phyloP scores from a whole-genome alignment of 2,329 filamentous ascomycete species.

The Aspergillus sp. region DNA sequence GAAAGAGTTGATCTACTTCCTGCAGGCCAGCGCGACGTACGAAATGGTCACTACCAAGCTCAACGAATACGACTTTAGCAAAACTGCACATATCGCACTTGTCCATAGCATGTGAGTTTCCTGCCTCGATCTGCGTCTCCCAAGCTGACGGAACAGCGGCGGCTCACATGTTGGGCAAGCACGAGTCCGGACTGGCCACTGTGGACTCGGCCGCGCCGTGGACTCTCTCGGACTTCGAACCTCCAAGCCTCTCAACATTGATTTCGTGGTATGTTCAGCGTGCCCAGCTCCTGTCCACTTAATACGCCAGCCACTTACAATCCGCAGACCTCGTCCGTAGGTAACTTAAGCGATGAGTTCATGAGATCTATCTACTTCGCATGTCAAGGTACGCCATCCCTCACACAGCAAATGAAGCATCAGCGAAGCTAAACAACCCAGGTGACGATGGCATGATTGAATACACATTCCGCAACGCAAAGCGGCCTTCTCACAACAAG shows the following conservation, averaged over 20 bases:
- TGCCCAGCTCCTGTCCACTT: neutral
- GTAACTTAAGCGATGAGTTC: constrained; percentile 68
- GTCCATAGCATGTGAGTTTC: constrained; percentile 73
- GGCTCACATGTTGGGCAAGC: constrained; percentile 53
- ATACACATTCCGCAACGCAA: constrained; percentile 37
- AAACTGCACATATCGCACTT: constrained; percentile 71
- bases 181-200: constrained; percentile 63
- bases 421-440: constrained; percentile 16
- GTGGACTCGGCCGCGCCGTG: constrained; percentile 69
- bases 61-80: constrained; percentile 74
- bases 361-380: constrained; percentile 60
- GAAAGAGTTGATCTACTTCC: constrained; percentile 67
- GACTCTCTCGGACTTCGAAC: constrained; percentile 60
- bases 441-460: constrained; percentile 48
- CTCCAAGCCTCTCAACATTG: constrained; percentile 59
- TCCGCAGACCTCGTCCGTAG: constrained; percentile 72
- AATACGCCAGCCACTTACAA: constrained; percentile 8
- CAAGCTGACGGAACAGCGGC: constrained; percentile 42
- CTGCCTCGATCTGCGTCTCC: neutral
- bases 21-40: constrained; percentile 64
- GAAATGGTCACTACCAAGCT: constrained; percentile 66
- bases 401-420: neutral
- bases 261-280: constrained; percentile 62
- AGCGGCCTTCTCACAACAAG: constrained; percentile 17
- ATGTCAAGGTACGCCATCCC: constrained; percentile 46